These are phyloP conservation scores for Mimosa pudica DNA, from an alignment of 306 rosid genomes.

Conservation along the genomic window DNA sequence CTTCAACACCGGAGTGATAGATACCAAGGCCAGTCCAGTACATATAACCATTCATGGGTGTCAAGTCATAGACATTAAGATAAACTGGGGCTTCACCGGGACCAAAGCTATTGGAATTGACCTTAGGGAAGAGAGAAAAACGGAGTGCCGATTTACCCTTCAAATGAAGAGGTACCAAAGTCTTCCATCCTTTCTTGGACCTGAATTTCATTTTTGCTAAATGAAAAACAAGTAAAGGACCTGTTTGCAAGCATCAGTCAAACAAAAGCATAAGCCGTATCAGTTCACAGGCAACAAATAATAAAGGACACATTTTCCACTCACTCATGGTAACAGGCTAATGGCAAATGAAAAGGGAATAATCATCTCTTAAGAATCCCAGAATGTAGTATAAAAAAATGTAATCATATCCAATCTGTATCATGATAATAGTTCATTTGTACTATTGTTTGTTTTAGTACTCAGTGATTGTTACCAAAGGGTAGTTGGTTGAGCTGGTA, in stretches of 20 bases:
- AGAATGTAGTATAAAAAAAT: too few relatives aligned
- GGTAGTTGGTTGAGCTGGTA: too few relatives aligned
- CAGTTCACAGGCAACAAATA: background rate
- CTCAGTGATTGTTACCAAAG: background rate
- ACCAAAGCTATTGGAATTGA: conserved; percentile 59
- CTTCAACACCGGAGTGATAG: conserved; percentile 98
- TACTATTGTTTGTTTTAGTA: too few relatives aligned
- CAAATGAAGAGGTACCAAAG: conserved; percentile 65
- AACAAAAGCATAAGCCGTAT: conserved; percentile 22
- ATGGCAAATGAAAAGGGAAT: too few relatives aligned
- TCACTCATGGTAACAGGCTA: too few relatives aligned
- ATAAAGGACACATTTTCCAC: background rate
- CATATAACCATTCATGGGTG: conserved; percentile 92
- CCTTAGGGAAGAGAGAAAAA: conserved; percentile 74
- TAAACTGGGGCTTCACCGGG: conserved; percentile 78
- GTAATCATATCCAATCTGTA: too few relatives aligned
- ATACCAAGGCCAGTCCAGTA: conserved; percentile 98
- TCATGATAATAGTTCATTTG: too few relatives aligned
- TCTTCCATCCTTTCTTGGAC: conserved; percentile 80
- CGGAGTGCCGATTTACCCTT: conserved; percentile 73
- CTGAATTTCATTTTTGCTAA: conserved; percentile 68
- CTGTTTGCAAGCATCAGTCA: conserved; percentile 42
- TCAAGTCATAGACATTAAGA: conserved; percentile 93
- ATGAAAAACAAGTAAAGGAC: conserved; percentile 37
- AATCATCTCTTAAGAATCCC: too few relatives aligned